phyloP scores from a whole-genome alignment of 176 grass and related monocot genomes.

The Rhynchospora breviuscula region DNA sequence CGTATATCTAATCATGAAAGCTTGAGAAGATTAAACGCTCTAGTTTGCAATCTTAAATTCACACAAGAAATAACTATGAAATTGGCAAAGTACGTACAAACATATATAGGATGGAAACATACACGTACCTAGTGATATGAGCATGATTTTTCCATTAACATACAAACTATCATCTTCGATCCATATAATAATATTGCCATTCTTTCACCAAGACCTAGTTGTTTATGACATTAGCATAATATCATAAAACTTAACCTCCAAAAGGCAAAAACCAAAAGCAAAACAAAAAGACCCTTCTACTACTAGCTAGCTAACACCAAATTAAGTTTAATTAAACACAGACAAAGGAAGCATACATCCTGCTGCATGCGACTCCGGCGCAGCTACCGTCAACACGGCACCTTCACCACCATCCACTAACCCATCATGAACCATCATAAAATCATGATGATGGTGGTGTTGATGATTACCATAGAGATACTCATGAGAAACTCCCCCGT shows the following conservation, averaged over 20 bases:
- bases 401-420: neutral
- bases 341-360: conserved; percentile 27
- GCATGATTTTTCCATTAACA: neutral
- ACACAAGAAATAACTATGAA: neutral
- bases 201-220: neutral
- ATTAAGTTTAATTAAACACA: conserved; percentile 18
- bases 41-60: neutral
- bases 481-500: neutral
- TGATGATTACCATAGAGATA: conserved; percentile 12
- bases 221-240: neutral
- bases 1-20: neutral
- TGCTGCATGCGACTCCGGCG: neutral
- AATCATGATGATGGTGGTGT: conserved; percentile 21
- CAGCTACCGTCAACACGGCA: neutral
- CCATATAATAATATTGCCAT: neutral
- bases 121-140: neutral
- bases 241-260: neutral
- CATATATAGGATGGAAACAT: conserved; percentile 13
- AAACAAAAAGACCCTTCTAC: neutral
- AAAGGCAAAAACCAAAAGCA: neutral
- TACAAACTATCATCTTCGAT: conserved; percentile 10
- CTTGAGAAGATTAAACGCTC: neutral
- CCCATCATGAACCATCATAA: conserved; percentile 24
- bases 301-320: conserved; percentile 7
- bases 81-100: conserved; percentile 13